Percentiles rank a stretch among this genome's conserved stretches.
Conservation (phyloP, 495 filamentous ascomycete genomes). For the Chaetomidium leptoderma region DNA sequence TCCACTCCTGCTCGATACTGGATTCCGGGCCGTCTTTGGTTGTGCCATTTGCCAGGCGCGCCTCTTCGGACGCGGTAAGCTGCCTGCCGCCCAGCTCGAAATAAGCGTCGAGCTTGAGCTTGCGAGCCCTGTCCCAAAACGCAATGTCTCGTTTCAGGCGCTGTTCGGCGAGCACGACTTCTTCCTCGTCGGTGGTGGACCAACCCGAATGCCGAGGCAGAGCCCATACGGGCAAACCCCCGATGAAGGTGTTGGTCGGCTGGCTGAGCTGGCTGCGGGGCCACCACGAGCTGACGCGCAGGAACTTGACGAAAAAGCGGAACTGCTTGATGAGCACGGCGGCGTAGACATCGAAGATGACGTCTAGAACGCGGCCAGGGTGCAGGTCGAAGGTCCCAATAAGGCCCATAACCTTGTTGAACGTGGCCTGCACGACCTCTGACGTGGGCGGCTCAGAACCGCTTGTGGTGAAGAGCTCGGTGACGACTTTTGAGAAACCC, state of each 20-base stretch:
- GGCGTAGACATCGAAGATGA: slow-evolving; percentile 54
- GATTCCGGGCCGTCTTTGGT: slow-evolving; percentile 41
- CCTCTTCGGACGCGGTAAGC: slow-evolving; percentile 47
- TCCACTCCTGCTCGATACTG: slow-evolving; percentile 62
- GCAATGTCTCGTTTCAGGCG: slow-evolving; percentile 60
- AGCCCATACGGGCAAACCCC: slow-evolving; percentile 76
- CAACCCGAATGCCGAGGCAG: slow-evolving; percentile 60
- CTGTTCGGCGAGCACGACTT: slow-evolving; percentile 45
- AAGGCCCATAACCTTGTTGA: slow-evolving; percentile 64
- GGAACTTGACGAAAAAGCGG: slow-evolving; percentile 86
- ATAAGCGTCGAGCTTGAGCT: slow-evolving; percentile 74
- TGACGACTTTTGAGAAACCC: slow-evolving; percentile 70
- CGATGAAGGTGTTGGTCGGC: slow-evolving; percentile 34
- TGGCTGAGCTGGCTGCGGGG: slow-evolving; percentile 55
- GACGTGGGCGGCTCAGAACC: slow-evolving; percentile 45
- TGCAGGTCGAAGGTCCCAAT: slow-evolving; percentile 54
- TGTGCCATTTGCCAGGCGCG: slow-evolving; percentile 44
- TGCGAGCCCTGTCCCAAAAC: slow-evolving; percentile 79
- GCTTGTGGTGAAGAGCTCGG: slow-evolving; percentile 60
- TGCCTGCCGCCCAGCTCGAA: slow-evolving; percentile 74
- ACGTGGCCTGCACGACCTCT: slow-evolving; percentile 48
- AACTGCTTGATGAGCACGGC: slow-evolving; percentile 51
- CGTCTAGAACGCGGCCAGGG: slow-evolving; percentile 86
- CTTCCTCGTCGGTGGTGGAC: slow-evolving; percentile 61
- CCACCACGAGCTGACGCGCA: slow-evolving; percentile 96